Base-by-base conservation (phyloP, 805 yeast species). In the Saccharomyces eubayanus region DNA sequence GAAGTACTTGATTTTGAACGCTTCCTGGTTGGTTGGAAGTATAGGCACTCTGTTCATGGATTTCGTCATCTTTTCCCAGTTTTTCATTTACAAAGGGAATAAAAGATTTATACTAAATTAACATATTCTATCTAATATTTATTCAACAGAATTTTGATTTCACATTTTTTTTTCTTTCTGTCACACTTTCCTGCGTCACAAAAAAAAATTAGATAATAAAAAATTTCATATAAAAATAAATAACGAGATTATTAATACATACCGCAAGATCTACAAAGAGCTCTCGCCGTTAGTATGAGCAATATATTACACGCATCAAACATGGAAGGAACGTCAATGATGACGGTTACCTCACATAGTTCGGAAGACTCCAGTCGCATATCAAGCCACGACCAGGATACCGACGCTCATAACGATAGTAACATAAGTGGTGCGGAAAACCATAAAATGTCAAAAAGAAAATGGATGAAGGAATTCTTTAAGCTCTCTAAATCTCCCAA, bases 11-110 rank as follows among this genome's bases (percentile, higher is more conserved):
- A 65, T 87, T 59, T 84, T 94, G 50, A 95, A 94, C 69, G 81
- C 92, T 1, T 84, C 96, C 27, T 92, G 99, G 99, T 75, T 92
- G 53, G 82, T 90, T 5, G 99, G 99, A 1, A 84, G 95, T 29
- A 75, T 86, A 48, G 98, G 98, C 16, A 91, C 99, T 2, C 75
- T 92, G 58, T 73, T 78, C 3, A 77, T 91, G 72, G 99, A 92
- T 70, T 84, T 89, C 58, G 77, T 86, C 46, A 92, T 91, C 24
- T 90, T 92, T 62, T 68, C 81, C 45, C 98, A 91, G 72, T 91
- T 91, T 71, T 90, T 89, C 77, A 61, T 83, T 30, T 92, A 91
- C 12, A 36, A 36, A n/a, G 20, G 11, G 9, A 16, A 16, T 4
- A 36, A 16, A 8, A 36, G 20, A 16, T 36, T 36, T 36, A 36